phyloP scores from a whole-genome alignment of 2,329 filamentous ascomycete genomes.

The Geosmithia flava region DNA sequence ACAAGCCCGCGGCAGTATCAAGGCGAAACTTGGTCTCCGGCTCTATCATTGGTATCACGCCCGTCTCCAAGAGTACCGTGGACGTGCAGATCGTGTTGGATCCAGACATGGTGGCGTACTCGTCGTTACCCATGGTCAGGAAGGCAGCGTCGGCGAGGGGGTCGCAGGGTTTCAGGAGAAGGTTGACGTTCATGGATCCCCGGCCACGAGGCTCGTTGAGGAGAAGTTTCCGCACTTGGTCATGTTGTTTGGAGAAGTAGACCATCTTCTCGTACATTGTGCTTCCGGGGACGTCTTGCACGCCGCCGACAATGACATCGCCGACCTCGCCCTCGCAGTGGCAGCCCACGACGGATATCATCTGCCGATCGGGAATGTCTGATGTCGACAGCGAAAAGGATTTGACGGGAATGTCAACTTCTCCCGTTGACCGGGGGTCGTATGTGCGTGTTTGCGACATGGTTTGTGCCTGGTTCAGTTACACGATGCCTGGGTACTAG shows the following conservation, averaged over 20 bases:
- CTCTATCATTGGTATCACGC: slow-evolving; percentile 31
- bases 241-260: slow-evolving; percentile 24
- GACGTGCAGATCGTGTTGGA: slow-evolving; percentile 29
- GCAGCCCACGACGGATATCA: neutral
- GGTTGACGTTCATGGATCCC: slow-evolving; percentile 23
- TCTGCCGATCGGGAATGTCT: too few species aligned
- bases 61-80: slow-evolving; percentile 32
- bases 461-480: too few species aligned
- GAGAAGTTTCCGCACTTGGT: slow-evolving; percentile 25
- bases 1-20: slow-evolving; percentile 30
- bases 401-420: too few species aligned
- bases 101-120: slow-evolving; percentile 27
- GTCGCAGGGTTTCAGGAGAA: slow-evolving; percentile 28
- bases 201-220: slow-evolving; percentile 32
- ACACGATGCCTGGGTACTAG: too few species aligned
- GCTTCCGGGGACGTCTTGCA: slow-evolving; percentile 26
- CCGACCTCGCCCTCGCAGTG: slow-evolving; percentile 24
- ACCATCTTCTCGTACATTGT: slow-evolving; percentile 35
- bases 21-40: slow-evolving; percentile 24
- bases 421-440: too few species aligned
- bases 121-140: slow-evolving; percentile 32
- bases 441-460: too few species aligned
- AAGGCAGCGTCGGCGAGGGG: slow-evolving; percentile 29
- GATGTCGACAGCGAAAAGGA: too few species aligned
- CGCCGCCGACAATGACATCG: slow-evolving; percentile 34